Evolutionary conservation across 2,329 filamentous ascomycete genomes (phyloP).

Genomic region (Trichophyton schoenleinii): DNA sequence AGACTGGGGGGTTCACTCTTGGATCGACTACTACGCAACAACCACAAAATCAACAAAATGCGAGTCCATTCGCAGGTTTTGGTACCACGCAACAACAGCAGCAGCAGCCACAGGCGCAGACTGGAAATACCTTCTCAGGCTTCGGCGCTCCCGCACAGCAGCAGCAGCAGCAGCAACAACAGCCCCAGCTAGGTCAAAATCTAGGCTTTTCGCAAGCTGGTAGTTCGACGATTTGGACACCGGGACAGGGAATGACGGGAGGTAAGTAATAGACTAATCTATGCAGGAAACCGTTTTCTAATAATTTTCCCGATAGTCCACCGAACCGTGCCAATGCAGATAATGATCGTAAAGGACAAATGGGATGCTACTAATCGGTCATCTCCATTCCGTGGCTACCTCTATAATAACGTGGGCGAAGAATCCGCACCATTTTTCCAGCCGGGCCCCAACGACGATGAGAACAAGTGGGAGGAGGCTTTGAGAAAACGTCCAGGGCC

Average conservation of each 20-base stretch:
- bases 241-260: slow-evolving; percentile 32
- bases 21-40: slow-evolving; percentile 8
- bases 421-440: slow-evolving; percentile 50
- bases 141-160: slow-evolving; percentile 12
- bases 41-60: slow-evolving; percentile 13
- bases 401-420: slow-evolving; percentile 51
- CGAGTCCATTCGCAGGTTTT: slow-evolving; percentile 5
- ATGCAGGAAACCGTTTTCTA: not conserved
- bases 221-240: slow-evolving; percentile 32
- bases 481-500: slow-evolving; percentile 46
- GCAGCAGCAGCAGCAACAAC: slow-evolving; percentile 19
- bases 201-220: slow-evolving; percentile 24
- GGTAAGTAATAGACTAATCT: slow-evolving; percentile 17
- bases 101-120: slow-evolving; percentile 23
- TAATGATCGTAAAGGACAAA: slow-evolving; percentile 48
- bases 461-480: slow-evolving; percentile 52
- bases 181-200: slow-evolving; percentile 32
- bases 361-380: slow-evolving; percentile 44
- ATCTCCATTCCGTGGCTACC: slow-evolving; percentile 48
- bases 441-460: slow-evolving; percentile 45
- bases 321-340: slow-evolving; percentile 49
- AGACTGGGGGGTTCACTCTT: slow-evolving; percentile 15
- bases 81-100: slow-evolving; percentile 6
- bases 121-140: slow-evolving; percentile 30
- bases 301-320: slow-evolving; percentile 33